phyloP scores from a whole-genome alignment of 2,329 filamentous ascomycete species.

The Beauveria sp. region DNA sequence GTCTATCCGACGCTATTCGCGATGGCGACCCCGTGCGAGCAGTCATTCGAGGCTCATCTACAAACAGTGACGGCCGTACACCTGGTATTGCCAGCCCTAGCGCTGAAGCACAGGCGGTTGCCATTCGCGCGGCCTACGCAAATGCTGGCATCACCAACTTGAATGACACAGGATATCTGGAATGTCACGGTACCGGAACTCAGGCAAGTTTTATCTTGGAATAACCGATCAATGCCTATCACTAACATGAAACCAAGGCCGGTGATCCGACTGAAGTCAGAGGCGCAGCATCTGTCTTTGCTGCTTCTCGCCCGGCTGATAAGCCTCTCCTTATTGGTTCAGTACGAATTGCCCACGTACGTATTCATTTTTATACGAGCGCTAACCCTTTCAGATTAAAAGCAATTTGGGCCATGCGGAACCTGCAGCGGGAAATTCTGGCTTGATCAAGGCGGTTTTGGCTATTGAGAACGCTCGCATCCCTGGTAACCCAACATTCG shows the following conservation, averaged over 20 bases:
- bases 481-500: conserved; percentile 27
- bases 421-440: conserved; percentile 21
- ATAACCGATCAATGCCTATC: rapidly evolving
- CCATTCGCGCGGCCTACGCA: conserved; percentile 3
- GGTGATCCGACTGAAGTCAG: conserved; percentile 9
- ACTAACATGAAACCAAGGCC: not conserved
- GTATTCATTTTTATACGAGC: rapidly evolving
- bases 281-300: conserved; percentile 20
- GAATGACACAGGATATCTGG: not conserved
- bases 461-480: conserved; percentile 21
- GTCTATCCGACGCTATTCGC: conserved; percentile 32
- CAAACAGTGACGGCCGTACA: conserved; percentile 1
- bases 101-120: conserved; percentile 4
- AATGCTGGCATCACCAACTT: conserved; percentile 2
- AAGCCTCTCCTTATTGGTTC: conserved; percentile 22
- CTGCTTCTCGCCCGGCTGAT: conserved; percentile 2
- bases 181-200: conserved; percentile 2
- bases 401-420: conserved; percentile 26
- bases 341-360: conserved; percentile 9
- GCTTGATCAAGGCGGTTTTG: conserved; percentile 23
- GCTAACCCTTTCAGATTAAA: conserved; percentile 15
- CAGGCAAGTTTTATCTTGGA: not conserved
- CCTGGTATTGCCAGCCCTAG: conserved; percentile 4
- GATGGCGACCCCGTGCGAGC: conserved; percentile 6
- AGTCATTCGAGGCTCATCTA: not conserved